These are phyloP conservation scores for Tilletiopsis washingtonensis DNA, from an alignment of 1,284 basidiomycete species.

Conservation along the genomic window DNA sequence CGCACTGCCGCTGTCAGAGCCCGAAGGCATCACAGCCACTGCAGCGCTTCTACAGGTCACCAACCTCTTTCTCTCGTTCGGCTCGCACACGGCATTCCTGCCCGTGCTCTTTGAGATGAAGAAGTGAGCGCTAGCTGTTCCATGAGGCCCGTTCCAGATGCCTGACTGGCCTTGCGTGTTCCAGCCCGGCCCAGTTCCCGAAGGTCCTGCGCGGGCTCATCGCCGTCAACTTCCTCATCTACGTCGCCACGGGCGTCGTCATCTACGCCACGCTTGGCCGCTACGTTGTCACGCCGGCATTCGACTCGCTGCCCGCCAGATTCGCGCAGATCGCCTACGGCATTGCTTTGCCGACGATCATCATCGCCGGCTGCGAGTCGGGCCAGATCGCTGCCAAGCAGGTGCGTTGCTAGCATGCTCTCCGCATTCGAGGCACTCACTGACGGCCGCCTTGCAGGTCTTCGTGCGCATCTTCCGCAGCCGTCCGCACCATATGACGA, in stretches of 20 bases:
- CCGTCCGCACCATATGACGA: too few relatives aligned
- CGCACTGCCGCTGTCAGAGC: too few relatives aligned
- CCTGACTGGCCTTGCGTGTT: constrained; percentile 37
- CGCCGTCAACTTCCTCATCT: constrained; percentile 26
- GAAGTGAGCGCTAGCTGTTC: too few relatives aligned
- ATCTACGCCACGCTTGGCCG: constrained; percentile 39
- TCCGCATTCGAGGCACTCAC: too few relatives aligned
- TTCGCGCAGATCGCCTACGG: constrained; percentile 35
- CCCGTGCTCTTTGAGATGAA: too few relatives aligned
- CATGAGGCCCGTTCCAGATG: too few relatives aligned
- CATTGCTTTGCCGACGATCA: constrained; percentile 29
- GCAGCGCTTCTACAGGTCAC: constrained; percentile 25
- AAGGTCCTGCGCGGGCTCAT: constrained; percentile 23
- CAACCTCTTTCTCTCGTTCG: constrained; percentile 32
- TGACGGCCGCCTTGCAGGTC: too few relatives aligned
- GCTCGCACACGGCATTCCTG: constrained; percentile 27
- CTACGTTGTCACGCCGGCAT: constrained; percentile 35
- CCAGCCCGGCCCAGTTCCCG: constrained; percentile 25
- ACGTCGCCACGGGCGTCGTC: constrained; percentile 16
- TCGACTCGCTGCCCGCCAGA: constrained; percentile 20
- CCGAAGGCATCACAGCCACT: too few relatives aligned
- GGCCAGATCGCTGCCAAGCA: too few relatives aligned
- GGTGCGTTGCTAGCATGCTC: too few relatives aligned
- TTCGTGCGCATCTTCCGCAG: too few relatives aligned
- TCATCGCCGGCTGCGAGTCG: too few relatives aligned